Base-by-base conservation (phyloP, 2,329 filamentous ascomycete genomes). In the Ramularia collo-cygni region DNA sequence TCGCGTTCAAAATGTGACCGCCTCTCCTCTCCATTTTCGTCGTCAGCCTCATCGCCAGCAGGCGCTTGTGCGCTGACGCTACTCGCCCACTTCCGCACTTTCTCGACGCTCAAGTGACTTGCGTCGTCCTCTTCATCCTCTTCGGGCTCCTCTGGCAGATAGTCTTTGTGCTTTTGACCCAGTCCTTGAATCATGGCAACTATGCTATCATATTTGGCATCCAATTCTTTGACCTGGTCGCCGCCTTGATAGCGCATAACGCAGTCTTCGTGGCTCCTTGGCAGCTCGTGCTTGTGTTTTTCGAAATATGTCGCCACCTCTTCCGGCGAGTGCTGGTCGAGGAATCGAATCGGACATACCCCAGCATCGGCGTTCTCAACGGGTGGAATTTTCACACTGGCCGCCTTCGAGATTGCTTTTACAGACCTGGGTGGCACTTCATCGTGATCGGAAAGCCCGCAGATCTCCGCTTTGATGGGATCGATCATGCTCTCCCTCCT, bases 131-230 rank as follows among this genome's bases (percentile, higher is more conserved):
- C 53, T 15, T 72, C 68, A 48, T 75, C 73, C 10, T 66, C 64
- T 10, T 63, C 64, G 6, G 65, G 64, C 38, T 70, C 67, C 28
- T 75, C 70, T 1, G 85, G 85, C 18, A 95, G 69, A 77, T 92
- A 87, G 4, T 85, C 81, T 59, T 92, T 84, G 59, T 96, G 90
- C 53, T 93, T 86, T 49, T 82, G 77, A 35, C 88, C 85, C 28
- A 96, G 70, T 7, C 87, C 87, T 61, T 92, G 83, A 46, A 96
- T 93, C 90, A 96, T 95, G 65, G 79, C 93, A 52, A 86, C 87
- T 30, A 95, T 70, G 60, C 83, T 90, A 50, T 87, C 88, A 60
- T 95, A 96, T 63, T 95, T 96, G 47, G 86, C 86, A 61, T 96
- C 90, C 40, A 96, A 72, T 64, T 93, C 85, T 50, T 80, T 79